Base-by-base conservation (phyloP, 495 filamentous ascomycete genomes). In the Penicillium ucsense region DNA sequence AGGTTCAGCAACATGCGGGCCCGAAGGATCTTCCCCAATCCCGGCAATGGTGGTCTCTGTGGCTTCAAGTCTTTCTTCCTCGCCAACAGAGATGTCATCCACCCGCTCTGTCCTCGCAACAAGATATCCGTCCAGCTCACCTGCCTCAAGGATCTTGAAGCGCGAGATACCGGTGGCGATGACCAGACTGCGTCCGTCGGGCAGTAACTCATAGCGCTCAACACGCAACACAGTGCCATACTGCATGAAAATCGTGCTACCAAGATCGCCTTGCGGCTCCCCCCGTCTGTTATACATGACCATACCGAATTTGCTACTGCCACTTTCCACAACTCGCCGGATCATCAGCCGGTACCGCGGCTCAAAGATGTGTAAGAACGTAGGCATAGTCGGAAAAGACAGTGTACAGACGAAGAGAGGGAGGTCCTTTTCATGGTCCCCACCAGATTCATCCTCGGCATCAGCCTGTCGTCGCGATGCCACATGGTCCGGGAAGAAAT, bases 331-430 rank as follows among this genome's bases (percentile, higher is more conserved):
- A 6, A 82, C 85, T 29, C 89, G 81, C 40, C 83, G 79, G 20
- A 95, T 83, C 88, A 95, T 91, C 6, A 94, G 74, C 3, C 87
- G 80, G 62, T 95, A 95, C 8, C 87, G 79, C 27, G 88, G 86
- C 61, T 96, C 90, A 61, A 94, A 95, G n/a, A 96, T 77, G 58
- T 91, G 85, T 0, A 96, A 67, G 53, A 89, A 89, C 1, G 84
- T 88, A 2, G 86, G 88, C 80, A 90, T 88, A 0, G 72, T 72
- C 8, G 90, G 90, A 50, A 89, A 90, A 0, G 85, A 77, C 4
- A 91, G 65, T 3, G 88, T 85, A 64, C 85, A 90, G 40, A 94
- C 75, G 52, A 95, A 94, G 3, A 96, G 66, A 1, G 89, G 81
- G 8, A 82, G 74, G 31, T 81, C 76, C 31, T 78, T 73, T 10